Base-by-base conservation (phyloP, 2,329 filamentous ascomycete genomes). In the Fusarium sp. region DNA sequence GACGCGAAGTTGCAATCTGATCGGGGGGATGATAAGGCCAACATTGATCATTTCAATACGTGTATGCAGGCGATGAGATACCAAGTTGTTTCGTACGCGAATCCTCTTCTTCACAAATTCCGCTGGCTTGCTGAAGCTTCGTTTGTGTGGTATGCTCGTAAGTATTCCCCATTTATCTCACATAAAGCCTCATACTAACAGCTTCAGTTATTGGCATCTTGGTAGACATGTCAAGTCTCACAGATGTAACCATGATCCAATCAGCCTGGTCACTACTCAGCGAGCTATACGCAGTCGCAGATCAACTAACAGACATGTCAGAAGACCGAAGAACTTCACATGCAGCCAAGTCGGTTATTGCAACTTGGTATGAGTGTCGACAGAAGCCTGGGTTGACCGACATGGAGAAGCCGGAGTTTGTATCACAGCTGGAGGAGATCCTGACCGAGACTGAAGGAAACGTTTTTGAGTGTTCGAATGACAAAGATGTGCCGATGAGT, bases 11-110 rank as follows among this genome's bases (percentile, higher is more conserved):
- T 64, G 48, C 15, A 6, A 11, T 64, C 64, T 6, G 9, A 46
- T 9, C 20, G 41, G 3, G 24, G 7, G 4, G 20, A 59, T 6
- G 65, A 68, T 11, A 20, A 9, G 25, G 67, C 38, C 3, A 64
- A 68, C 11, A 25, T 32, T 8, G 65, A 67, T 3, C 65, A 68
- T 40, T 68, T 68, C 5, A 49, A 58, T 10, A 27, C 54, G 1
- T 68, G 65, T 16, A 68, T 68, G 53, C 64, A 68, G 12, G 38
- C 58, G 1, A 54, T 68, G 41, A 30, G 44, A 4, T 68, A 68
- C 8, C 16, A 64, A 2, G 25, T 64, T 10, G 16, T 67, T 0
- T 68, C 52, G 0, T 41, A 68, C 6, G 53, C 64, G 0, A 68
- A 64, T 3, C 48, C 54, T 6, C 48, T 58, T 2, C 16, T 68